Evolutionary conservation across 2,329 filamentous ascomycete species (phyloP), one percentile per base, ranked within the genome.

Genomic region (Tolypocladium ophioglossoides): DNA sequence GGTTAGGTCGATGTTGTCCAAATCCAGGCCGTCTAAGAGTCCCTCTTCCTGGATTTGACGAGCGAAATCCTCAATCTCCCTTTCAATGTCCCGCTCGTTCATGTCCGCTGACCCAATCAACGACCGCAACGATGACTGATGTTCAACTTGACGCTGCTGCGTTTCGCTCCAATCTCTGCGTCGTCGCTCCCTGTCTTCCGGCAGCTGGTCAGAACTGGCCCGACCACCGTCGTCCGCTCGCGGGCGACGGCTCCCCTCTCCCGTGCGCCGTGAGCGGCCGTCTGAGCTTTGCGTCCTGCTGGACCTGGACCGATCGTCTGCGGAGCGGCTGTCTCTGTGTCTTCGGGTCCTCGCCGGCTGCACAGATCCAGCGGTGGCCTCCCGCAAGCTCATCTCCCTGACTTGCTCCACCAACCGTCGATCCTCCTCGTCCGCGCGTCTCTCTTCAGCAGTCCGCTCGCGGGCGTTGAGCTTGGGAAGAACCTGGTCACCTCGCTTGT

Each of bases 31-130:
- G 63, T 96, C 89, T 37, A 96, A 71, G 22, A 96, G 72, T 0
- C 92, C 91, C 64, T 96, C 90, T 59, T 92, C 86, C 61, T 91
- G 80, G 56, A 95, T 96, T 66, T 95, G 90, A 46, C 89, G 82
- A 60, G 95, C 81, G 62, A 96, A 95, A 56, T 94, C 90, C 61
- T 94, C 82, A 56, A 96, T 95, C 66, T 96, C 91, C 56, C 87
- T 83, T 66, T 96, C 87, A 62, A 95, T 85, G 60, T 92, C 87
- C 22, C 83, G 79, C 48, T 86, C 83, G 61, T 88, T 88, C 55
- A 89, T 78, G 58, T 91, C 87, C 0, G 87, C 88, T 5, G 85
- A 81, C 64, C 89, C 91, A 56, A 97, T 84, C 56, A 97, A 72
- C 11, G 89, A 95, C 52, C 91, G 78, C 59, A 97, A 74, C 55